Conservation (phyloP, 306 rosid genomes). For the Abrus pulchellus region DNA sequence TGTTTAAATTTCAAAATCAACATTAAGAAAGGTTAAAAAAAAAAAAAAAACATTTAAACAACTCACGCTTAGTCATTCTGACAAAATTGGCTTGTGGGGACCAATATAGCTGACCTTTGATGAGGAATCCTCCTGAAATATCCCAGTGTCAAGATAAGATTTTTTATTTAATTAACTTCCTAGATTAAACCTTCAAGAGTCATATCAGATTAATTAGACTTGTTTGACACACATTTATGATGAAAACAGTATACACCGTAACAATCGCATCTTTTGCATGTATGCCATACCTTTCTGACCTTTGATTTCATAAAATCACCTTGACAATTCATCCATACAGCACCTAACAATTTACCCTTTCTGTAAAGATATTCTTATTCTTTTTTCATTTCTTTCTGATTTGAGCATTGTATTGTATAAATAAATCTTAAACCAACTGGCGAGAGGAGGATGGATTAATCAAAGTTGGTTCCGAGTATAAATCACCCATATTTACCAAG, state of each 20-base stretch:
- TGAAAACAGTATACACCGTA: background rate
- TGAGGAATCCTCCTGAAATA: background rate
- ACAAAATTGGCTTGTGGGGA: slow-evolving; percentile 28
- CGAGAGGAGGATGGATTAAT: slow-evolving; percentile 32
- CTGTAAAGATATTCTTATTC: background rate
- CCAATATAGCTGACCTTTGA: slow-evolving; percentile 30
- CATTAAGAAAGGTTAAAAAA: background rate
- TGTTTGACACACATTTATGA: background rate
- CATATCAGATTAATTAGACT: slow-evolving; percentile 14
- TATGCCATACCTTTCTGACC: background rate
- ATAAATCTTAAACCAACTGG: slow-evolving; percentile 31
- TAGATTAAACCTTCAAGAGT: background rate
- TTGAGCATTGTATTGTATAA: background rate
- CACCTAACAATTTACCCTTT: background rate
- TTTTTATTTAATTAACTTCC: slow-evolving; percentile 1
- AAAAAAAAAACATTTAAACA: background rate
- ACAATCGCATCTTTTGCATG: slow-evolving; percentile 14
- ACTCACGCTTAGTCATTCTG: slow-evolving; percentile 1
- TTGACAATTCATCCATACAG: background rate
- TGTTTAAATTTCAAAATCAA: slow-evolving; percentile 35
- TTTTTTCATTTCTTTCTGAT: background rate
- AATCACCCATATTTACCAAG: slow-evolving; percentile 41
- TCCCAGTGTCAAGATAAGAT: background rate
- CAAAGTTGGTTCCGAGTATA: slow-evolving; percentile 46
- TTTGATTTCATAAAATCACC: background rate